These are phyloP conservation scores for Oligophagozyma castellii DNA, from an alignment of 1,139 yeast genomes.

Conservation along the genomic window DNA sequence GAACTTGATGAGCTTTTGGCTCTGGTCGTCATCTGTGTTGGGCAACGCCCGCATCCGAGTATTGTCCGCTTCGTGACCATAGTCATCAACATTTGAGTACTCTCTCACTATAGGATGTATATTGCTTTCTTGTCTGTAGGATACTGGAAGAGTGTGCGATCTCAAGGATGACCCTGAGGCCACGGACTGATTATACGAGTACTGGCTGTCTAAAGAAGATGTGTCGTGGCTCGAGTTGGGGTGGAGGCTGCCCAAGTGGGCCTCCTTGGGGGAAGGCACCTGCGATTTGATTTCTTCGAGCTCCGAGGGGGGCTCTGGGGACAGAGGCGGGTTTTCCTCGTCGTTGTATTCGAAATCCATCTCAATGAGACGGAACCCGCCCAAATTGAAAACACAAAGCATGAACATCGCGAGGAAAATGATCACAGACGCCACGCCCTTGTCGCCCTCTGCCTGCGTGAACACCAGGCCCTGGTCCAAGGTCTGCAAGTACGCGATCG, in stretches of 20 bases:
- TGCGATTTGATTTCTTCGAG: neutral
- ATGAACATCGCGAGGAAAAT: slow-evolving; percentile 64
- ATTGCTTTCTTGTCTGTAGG: neutral
- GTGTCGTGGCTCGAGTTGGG: neutral
- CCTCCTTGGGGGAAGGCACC: neutral
- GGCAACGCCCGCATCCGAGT: neutral
- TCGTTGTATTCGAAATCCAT: slow-evolving; percentile 41
- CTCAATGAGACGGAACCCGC: slow-evolving; percentile 58
- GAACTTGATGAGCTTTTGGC: slow-evolving; percentile 19
- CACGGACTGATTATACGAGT: neutral
- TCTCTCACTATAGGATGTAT: slow-evolving; percentile 40
- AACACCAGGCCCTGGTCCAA: slow-evolving; percentile 56
- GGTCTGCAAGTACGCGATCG: slow-evolving; percentile 82
- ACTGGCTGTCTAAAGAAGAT: neutral
- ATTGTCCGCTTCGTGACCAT: slow-evolving; percentile 11
- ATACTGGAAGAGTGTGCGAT: neutral
- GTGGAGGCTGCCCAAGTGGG: neutral
- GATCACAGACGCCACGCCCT: slow-evolving; percentile 79
- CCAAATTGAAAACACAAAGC: slow-evolving; percentile 60
- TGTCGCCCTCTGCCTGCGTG: slow-evolving; percentile 43
- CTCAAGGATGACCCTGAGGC: neutral
- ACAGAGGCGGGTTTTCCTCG: slow-evolving; percentile 9
- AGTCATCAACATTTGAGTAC: slow-evolving; percentile 37
- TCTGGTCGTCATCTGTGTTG: slow-evolving; percentile 5
- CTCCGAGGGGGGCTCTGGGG: neutral